Evolutionary conservation across 768 basidiomycete genomes (phyloP), one percentile per base, ranked within the genome.

Genomic region (Cantharellus cinnabarinus): DNA sequence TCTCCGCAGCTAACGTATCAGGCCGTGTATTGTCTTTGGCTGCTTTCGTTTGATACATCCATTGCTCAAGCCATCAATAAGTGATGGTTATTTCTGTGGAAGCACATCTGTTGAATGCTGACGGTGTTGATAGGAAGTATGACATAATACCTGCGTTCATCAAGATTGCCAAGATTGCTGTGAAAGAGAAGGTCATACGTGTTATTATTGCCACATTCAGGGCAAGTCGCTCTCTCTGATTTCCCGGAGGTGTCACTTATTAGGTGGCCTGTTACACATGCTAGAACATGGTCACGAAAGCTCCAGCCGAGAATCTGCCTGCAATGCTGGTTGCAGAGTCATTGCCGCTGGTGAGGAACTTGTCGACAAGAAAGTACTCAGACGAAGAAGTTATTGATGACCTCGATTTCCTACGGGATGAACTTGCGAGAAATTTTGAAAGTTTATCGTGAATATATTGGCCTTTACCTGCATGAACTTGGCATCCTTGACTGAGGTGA

Each of bases 341-440:
- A 3, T 75, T 95, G 2, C 85, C 89, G 0, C 94, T 90, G 67
- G 78, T 80, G 60, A 86, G 85, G 73, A 90, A 86, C 62, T 78
- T 97, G 4, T 79, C 79, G 53, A 71, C 76, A 4, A 77, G 91
- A 50, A 97, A 97, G 70, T 91, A 86, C 79, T 84, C 85, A 0
- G 95, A 99, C 67, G 94, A 97, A 62, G 95, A 99, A 67, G 80
- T 97, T 60, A 70, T 85, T 34, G 93, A 97, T 64, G 95, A 99
- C 65, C 78, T 97, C 4, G 79, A 82, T 55, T 95, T 84, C 69
- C 76, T 98, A 29, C 77, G 78, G 63, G 86, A 89, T 51, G 91
- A 95, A 67, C 73, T 99, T n/a, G 81, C 81, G 50, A 73, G 75
- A 40, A 79, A 87, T 58, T 87, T 93, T 70, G 81, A 93, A 66